Conservation (phyloP, 2,329 filamentous ascomycete species). For the Calonectria pseudoturangicola region DNA sequence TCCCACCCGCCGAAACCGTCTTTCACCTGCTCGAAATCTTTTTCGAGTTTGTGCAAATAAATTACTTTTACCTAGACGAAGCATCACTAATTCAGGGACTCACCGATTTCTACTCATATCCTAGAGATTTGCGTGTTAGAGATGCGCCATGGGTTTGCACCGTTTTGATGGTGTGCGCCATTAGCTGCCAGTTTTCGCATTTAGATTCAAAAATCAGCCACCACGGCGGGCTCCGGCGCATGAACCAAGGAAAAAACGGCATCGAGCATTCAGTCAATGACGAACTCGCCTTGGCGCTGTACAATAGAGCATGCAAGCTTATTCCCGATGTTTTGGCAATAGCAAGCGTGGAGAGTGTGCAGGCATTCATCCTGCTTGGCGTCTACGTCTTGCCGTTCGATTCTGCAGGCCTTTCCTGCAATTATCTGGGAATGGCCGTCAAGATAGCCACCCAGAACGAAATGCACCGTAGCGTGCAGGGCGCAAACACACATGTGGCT, state of each 20-base stretch:
- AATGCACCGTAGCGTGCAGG: constrained; percentile 72
- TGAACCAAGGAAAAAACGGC: constrained; percentile 8
- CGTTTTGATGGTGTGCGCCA: constrained; percentile 67
- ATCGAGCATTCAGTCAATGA: not conserved
- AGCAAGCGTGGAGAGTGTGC: constrained; percentile 74
- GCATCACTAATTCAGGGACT: not conserved
- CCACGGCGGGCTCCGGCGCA: not conserved
- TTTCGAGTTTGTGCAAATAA: constrained; percentile 68
- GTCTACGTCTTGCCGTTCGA: constrained; percentile 74
- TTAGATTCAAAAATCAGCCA: constrained; percentile 59
- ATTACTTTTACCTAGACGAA: constrained; percentile 69
- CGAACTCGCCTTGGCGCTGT: constrained; percentile 63
- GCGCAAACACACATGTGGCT: constrained; percentile 65
- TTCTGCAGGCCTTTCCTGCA: constrained; percentile 73
- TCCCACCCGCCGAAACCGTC: constrained; percentile 68
- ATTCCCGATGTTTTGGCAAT: constrained; percentile 74
- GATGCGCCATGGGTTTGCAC: constrained; percentile 59
- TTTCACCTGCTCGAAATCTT: constrained; percentile 68
- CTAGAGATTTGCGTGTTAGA: not conserved
- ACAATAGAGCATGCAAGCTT: constrained; percentile 72
- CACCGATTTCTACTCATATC: constrained; percentile 11
- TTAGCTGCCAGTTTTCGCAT: constrained; percentile 71
- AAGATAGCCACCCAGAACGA: constrained; percentile 76
- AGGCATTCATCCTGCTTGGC: constrained; percentile 73
- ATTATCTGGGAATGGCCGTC: constrained; percentile 73